Evolutionary conservation across 2,329 filamentous ascomycete genomes (phyloP), one percentile per base, ranked within the genome.

Genomic region (Myrmaecium sp.): DNA sequence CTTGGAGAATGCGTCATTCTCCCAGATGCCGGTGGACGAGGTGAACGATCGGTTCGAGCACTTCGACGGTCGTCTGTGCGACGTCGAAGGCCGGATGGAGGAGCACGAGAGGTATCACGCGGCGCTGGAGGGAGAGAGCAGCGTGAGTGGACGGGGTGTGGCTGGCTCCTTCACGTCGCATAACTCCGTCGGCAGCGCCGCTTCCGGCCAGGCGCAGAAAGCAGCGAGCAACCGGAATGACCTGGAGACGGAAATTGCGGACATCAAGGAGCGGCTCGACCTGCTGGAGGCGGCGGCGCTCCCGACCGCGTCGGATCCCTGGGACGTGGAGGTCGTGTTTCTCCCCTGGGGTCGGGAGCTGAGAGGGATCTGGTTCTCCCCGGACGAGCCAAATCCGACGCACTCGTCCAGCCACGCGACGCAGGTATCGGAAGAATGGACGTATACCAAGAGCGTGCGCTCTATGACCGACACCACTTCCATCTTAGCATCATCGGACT

Each of bases 291-390:
- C 62, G 5, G 55, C 46, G 4, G 44, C 64, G 6, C 48, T 70
- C 16, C 76, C 78, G n/a, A 70, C 74, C 0, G 57, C 58, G 15
- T 50, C 53, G 21, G 60, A 66, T 21, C 74, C 77, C 0, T 83
- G 77, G 74, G 67, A 77, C 36, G 55, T 86, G 2, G 77, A 84
- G 41, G 73, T 84, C 4, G 69, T 84, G 1, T 69, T 83, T 30
- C 47, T 84, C 5, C 79, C 79, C 1, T 86, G 80, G 45, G 64
- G 64, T 4, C 49, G 54, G 21, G 47, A 58, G n/a, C 42, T 69
- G 13, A 55, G 51, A 32, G 64, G 64, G 2, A 54, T 68, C 13
- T 69, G 64, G 64, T 62, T 57, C 28, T 51, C 56, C 6, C 42
- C 51, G 6, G 45, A 47, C 25, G 57, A 54, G 32, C 47, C 44